Evolutionary conservation across 495 filamentous ascomycete species (phyloP), one percentile per base, ranked within the genome.

Genomic region (Neurospora sp.): DNA sequence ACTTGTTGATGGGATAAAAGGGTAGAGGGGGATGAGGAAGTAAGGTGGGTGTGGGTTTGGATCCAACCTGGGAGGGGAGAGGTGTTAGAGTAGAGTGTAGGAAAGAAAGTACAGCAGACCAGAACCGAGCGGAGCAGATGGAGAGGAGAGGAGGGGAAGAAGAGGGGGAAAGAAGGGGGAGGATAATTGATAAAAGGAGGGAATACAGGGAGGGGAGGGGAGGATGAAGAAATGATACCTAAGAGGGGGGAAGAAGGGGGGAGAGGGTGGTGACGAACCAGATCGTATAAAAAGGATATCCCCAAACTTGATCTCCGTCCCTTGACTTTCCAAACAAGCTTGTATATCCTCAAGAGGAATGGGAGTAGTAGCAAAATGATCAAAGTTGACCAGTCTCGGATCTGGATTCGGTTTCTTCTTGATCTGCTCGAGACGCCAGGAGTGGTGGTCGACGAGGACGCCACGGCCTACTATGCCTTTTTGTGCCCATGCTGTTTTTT

Each of bases 381-480:
- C 75, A 75, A 83, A 84, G 69, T 69, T 72, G 1, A 73, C 53
- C 14, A 65, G 22, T 65, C 53, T 31, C 22, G 12, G 53, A 61
- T 61, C 20, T 7, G 53, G 53, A 12, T 61, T 73, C 68, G 70
- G 35, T n/a, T n/a, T n/a, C 9, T 20, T 12, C 20, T 69, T n/a
- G 40, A 75, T 59, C 18, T 81, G 77, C 10, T 75, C 53, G 2
- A 75, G 68, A n/a, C 81, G 79, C 85, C 84, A 92, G 73, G 74
- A 82, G 69, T 87, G 80, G 79, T 87, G 88, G 76, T 90, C 88
- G 31, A 89, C 74, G n/a, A 90, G 80, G 48, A 90, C 77, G 9
- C 87, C 88, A 10, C 88, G 84, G 42, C 88, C 88, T 3, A 86
- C 87, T 65, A 90, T 88, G 72, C 88, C 88, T 71, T 79, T 82